Conservation (phyloP, 1,139 yeast genomes). For the Taiozyma onychis region DNA sequence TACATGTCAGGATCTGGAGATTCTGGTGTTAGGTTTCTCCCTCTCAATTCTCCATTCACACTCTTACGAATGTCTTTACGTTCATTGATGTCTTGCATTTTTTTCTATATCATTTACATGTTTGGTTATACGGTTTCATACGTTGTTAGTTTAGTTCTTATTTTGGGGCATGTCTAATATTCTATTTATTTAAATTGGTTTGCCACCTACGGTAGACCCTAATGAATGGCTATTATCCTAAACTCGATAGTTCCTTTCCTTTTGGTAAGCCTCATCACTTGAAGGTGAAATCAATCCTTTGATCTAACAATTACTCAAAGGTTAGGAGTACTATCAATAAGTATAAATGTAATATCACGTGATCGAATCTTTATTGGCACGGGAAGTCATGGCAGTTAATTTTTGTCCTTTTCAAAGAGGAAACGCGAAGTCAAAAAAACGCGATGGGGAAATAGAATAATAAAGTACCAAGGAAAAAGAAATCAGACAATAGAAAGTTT, state of each 20-base stretch:
- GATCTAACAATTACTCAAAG: too few species aligned
- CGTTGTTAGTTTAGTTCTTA: neutral
- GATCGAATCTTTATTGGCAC: neutral
- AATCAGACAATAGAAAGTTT: neutral
- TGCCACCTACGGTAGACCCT: neutral
- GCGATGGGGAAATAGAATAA: neutral
- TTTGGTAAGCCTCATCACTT: too few species aligned
- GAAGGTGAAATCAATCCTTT: too few species aligned
- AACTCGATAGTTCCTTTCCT: too few species aligned
- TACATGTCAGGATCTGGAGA: constrained; percentile 31
- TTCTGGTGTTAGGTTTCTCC: constrained; percentile 46
- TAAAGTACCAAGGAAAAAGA: neutral
- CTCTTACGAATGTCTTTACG: neutral
- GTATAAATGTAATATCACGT: too few species aligned
- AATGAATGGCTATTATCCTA: neutral
- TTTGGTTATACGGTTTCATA: neutral
- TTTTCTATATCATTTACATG: neutral
- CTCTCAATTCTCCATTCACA: neutral
- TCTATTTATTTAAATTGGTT: neutral
- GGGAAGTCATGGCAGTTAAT: neutral
- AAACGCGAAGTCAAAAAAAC: neutral
- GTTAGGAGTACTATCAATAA: too few species aligned
- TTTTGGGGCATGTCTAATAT: neutral
- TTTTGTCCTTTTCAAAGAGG: neutral
- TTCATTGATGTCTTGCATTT: neutral